Evolutionary conservation across 306 rosid genomes (phyloP), one percentile per base, ranked within the genome.

Genomic region (Vicia faba): DNA sequence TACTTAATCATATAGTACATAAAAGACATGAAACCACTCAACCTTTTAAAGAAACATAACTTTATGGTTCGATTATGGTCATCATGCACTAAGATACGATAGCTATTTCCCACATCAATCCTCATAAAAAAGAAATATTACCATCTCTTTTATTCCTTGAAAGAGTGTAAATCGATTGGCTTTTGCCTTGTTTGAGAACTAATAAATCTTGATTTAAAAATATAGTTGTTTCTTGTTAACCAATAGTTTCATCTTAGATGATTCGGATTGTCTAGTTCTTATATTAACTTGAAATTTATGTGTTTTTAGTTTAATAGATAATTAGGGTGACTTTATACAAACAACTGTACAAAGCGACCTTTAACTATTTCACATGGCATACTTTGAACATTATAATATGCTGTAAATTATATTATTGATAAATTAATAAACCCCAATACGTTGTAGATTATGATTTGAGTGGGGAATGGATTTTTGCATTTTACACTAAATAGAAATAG

Each of bases 151-250:
- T 10, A 39, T 4, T 46, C 8, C 68, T 28, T 51, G 13, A n/a
- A 48, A 56, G 59, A 74, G 38, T 31, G 5, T 26, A 66, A 50
- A 35, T 10, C 3, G 38, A 33, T 59, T 48, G 5, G 6, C 4
- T 28, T 75, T 50, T 62, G 59, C 35, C 4, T n/a, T 33, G 10
- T 18, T 48, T 65, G 68, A 46, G 41, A 68, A 16, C 57, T 60
- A 48, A 59, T 48, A 74, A 36, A 36, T 46, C 13, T 58, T 31
- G 44, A 59, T 66, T 26, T 48, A 57, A 13, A 64, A 64, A 53
- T 7, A 26, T 12, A 64, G n/a, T 23, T 63, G 36, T 63, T 26
- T 53, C 33, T 63, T 15, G 5, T 16, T 62, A 7, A 16, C 46
- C 36, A 28, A 18, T 63, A 12, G 16, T 40, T 40, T 16, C 11